Conservation (phyloP, 495 filamentous ascomycete species). For the Penicillium malachiteum region DNA sequence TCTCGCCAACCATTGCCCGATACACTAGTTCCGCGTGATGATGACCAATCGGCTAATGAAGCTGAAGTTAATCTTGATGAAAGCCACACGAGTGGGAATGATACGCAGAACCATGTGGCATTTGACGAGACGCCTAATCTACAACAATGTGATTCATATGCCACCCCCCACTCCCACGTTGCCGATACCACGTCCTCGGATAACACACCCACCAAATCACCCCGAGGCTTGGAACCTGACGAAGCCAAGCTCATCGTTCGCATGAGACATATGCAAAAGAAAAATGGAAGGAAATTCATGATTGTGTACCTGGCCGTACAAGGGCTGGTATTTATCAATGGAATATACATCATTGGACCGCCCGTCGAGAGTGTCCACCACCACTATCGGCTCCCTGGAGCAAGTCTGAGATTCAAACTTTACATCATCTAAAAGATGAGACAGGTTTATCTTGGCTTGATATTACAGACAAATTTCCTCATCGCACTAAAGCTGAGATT, state of each 20-base stretch:
- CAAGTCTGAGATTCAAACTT: constrained; percentile 25
- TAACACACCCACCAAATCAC: constrained; percentile 18
- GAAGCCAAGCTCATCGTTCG: constrained; percentile 34
- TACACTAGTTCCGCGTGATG: neutral
- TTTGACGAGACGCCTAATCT: neutral
- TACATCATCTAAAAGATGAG: constrained; percentile 29
- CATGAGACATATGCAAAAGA: constrained; percentile 31
- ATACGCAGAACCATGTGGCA: constrained; percentile 47
- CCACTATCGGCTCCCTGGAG: constrained; percentile 36
- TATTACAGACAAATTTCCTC: constrained; percentile 29
- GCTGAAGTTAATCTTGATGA: neutral
- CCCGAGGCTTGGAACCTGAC: constrained; percentile 28
- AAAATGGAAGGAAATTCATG: constrained; percentile 33
- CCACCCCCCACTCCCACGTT: constrained; percentile 1
- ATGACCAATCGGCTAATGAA: constrained; percentile 16
- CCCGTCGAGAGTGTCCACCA: constrained; percentile 33
- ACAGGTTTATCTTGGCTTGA: constrained; percentile 34
- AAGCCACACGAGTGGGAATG: constrained; percentile 35
- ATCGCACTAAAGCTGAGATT: constrained; percentile 33
- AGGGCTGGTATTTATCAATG: constrained; percentile 22
- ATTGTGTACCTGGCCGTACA: constrained; percentile 27
- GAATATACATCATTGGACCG: constrained; percentile 35
- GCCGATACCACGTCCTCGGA: constrained; percentile 1
- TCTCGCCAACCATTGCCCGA: neutral
- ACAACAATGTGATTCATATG: constrained; percentile 7